A percentile compares a stretch with the other conserved stretches of the same genome.
These are phyloP conservation scores for Jatropha podagrica DNA, from an alignment of 441 rosid species.

Conservation along the genomic window DNA sequence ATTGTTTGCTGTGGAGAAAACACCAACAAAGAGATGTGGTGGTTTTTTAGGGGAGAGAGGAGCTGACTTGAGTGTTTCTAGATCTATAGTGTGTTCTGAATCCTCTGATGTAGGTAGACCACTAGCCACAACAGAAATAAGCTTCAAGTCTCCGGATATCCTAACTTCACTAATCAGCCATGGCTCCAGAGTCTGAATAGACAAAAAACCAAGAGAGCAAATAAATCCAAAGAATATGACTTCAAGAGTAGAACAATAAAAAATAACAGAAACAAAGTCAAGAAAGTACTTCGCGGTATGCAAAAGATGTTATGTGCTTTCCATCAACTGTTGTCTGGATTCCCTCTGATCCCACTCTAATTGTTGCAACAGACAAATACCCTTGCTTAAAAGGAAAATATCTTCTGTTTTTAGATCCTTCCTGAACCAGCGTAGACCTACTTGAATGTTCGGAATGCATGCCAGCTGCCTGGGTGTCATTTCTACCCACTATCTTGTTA, in stretches of 20 bases:
- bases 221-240: slow-evolving; percentile 18
- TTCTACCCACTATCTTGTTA: slow-evolving; percentile 77
- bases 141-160: slow-evolving; percentile 53
- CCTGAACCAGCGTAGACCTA: slow-evolving; percentile 37
- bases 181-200: slow-evolving; percentile 56
- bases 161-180: slow-evolving; percentile 60
- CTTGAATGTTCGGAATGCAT: slow-evolving; percentile 45
- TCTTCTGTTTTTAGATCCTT: slow-evolving; percentile 48
- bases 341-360: slow-evolving; percentile 86
- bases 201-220: background rate
- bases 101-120: slow-evolving; percentile 62
- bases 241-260: slow-evolving; percentile 15
- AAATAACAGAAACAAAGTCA: slow-evolving; percentile 13
- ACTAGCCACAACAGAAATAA: slow-evolving; percentile 47
- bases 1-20: slow-evolving; percentile 93
- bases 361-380: slow-evolving; percentile 70
- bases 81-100: slow-evolving; percentile 47
- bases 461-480: slow-evolving; percentile 38
- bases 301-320: slow-evolving; percentile 49
- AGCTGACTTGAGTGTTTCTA: slow-evolving; percentile 66
- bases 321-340: slow-evolving; percentile 88
- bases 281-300: slow-evolving; percentile 35
- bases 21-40: slow-evolving; percentile 81
- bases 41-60: slow-evolving; percentile 51
- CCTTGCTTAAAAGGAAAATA: slow-evolving; percentile 71